Conservation (phyloP, 345 rosid species). For the Syzygium oleosum region DNA sequence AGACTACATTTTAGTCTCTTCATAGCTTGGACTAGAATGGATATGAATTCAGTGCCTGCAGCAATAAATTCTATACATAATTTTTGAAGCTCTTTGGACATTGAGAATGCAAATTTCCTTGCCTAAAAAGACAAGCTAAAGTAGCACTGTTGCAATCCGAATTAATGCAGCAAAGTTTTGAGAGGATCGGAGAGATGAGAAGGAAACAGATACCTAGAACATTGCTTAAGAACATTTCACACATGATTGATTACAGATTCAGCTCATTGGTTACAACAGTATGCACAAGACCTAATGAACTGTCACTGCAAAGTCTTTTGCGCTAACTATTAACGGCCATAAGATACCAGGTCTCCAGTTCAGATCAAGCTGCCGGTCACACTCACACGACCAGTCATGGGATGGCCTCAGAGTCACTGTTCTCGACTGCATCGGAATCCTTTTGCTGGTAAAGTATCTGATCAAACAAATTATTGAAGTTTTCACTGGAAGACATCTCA, state of each 20-base stretch:
- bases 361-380: not conserved
- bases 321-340: not conserved
- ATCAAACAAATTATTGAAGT: slow-evolving; percentile 12
- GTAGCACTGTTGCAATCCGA: not conserved
- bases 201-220: not conserved
- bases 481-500: slow-evolving; percentile 8
- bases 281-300: not conserved
- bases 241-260: not conserved
- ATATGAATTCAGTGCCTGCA: not conserved
- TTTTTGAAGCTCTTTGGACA: not conserved
- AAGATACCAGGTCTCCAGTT: not conserved
- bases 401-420: not conserved
- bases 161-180: not conserved
- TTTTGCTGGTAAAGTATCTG: slow-evolving; percentile 22
- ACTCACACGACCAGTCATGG: not conserved
- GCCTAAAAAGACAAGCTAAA: not conserved
- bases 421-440: slow-evolving; percentile 9
- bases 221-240: not conserved
- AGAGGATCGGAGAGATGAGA: not conserved
- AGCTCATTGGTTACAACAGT: not conserved
- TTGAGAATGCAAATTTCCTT: not conserved
- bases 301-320: not conserved
- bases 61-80: not conserved
- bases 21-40: not conserved
- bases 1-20: not conserved